These are phyloP conservation scores for Tilletia horrida DNA, from an alignment of 1,284 basidiomycete genomes.

Conservation along the genomic window DNA sequence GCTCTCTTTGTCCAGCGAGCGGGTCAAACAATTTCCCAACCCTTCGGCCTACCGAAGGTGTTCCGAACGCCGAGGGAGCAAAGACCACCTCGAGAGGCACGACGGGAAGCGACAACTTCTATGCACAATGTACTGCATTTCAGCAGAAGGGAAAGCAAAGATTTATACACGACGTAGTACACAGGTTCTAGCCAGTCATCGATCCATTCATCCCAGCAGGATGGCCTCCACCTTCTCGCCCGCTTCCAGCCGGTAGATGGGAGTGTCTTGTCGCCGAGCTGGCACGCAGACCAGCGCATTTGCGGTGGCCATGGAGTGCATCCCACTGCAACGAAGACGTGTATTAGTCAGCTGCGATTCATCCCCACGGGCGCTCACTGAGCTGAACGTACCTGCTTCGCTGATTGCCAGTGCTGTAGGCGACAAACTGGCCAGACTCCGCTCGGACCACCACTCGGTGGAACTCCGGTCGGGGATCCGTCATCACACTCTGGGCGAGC, in stretches of 20 bases:
- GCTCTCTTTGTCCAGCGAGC: too few species aligned
- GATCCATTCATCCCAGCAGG: conserved; percentile 30
- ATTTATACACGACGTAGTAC: too few species aligned
- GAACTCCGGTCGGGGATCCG: conserved; percentile 75
- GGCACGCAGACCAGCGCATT: conserved; percentile 46
- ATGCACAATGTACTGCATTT: too few species aligned
- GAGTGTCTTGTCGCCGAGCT: not conserved
- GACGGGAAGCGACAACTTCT: too few species aligned
- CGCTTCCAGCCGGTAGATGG: not conserved
- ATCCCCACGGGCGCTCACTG: too few species aligned
- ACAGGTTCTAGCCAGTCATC: too few species aligned
- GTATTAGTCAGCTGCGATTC: not conserved
- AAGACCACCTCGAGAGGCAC: too few species aligned
- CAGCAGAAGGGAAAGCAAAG: too few species aligned
- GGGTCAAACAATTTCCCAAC: too few species aligned
- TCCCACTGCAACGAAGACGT: conserved; percentile 27
- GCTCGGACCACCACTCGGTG: conserved; percentile 69
- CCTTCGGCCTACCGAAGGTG: too few species aligned
- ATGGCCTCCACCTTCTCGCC: conserved; percentile 28
- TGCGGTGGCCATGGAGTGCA: conserved; percentile 49
- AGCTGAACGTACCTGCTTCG: conserved; percentile 32
- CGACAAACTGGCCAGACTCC: conserved; percentile 60
- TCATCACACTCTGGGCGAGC: conserved; percentile 64
- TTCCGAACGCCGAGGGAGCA: too few species aligned
- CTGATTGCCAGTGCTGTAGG: conserved; percentile 59